These are phyloP conservation scores for Pythium angustatum DNA, from an alignment of 352 stramenopile species.

Conservation along the genomic window DNA sequence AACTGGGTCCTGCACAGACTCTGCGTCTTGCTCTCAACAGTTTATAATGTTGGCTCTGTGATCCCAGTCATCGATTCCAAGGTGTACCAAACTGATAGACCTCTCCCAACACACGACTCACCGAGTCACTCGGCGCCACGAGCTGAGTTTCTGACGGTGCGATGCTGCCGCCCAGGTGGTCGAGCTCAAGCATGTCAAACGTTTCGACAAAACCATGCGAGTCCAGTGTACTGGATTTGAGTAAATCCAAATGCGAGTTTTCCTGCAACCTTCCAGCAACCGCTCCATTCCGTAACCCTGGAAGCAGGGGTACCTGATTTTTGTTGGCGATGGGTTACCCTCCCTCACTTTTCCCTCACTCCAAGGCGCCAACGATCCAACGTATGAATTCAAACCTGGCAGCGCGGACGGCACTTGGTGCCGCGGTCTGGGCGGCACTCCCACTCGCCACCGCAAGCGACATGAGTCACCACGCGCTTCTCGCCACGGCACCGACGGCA, in stretches of 20 bases:
- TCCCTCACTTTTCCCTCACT: neutral
- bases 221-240: neutral
- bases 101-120: too few relatives aligned
- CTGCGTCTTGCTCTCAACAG: too few relatives aligned
- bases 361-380: neutral
- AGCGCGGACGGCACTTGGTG: neutral
- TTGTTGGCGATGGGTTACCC: neutral
- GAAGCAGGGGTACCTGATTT: neutral
- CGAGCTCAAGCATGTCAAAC: conserved; percentile 9
- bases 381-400: conserved; percentile 1
- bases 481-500: neutral
- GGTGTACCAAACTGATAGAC: too few relatives aligned
- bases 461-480: neutral
- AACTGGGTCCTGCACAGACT: too few relatives aligned
- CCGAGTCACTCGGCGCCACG: neutral
- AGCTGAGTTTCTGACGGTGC: neutral
- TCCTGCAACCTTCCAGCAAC: conserved; percentile 3
- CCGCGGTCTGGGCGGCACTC: conserved; percentile 1
- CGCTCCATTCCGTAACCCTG: neutral
- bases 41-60: too few relatives aligned
- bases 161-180: neutral
- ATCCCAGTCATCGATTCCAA: too few relatives aligned
- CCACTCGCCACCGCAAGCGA: neutral
- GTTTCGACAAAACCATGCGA: conserved; percentile 9
- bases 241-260: too few relatives aligned